Evolutionary conservation across 2,329 filamentous ascomycete genomes (phyloP).

Genomic region (Exophiala bonariae): DNA sequence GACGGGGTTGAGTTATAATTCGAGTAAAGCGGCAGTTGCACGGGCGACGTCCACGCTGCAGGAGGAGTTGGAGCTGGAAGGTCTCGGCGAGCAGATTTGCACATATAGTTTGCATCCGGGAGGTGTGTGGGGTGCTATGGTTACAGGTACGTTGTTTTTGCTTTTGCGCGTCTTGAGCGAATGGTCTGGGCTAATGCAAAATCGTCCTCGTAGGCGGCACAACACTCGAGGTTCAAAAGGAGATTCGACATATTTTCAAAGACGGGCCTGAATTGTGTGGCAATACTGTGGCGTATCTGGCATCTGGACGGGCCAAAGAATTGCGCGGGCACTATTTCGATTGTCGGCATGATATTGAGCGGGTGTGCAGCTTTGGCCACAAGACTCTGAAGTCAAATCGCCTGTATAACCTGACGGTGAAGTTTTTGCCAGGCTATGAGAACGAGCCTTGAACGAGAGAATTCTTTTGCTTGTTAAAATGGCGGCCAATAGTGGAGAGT

Average conservation of each 20-base stretch:
- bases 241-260: constrained; percentile 18
- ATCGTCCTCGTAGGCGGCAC: too few species aligned
- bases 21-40: constrained; percentile 15
- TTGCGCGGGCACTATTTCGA: constrained; percentile 19
- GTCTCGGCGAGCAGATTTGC: constrained; percentile 12
- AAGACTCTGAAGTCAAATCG: constrained; percentile 10
- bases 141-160: constrained; percentile 5
- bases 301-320: constrained; percentile 16
- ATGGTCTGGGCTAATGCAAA: too few species aligned
- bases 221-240: background rate
- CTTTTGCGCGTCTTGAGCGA: too few species aligned
- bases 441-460: constrained; percentile 17
- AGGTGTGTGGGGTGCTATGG: constrained; percentile 15
- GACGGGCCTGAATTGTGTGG: constrained; percentile 20
- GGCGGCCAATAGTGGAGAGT: too few species aligned
- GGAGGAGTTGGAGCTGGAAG: constrained; percentile 20
- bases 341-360: constrained; percentile 19
- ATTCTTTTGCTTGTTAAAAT: too few species aligned
- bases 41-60: constrained; percentile 18
- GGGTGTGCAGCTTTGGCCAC: constrained; percentile 10
- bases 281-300: constrained; percentile 17
- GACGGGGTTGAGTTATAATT: constrained; percentile 17
- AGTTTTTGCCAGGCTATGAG: constrained; percentile 19
- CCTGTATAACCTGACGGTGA: constrained; percentile 13
- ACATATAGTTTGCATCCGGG: constrained; percentile 19